These are phyloP conservation scores for Puccinia triticina DNA, from an alignment of 1,284 basidiomycete species.

Conservation along the genomic window DNA sequence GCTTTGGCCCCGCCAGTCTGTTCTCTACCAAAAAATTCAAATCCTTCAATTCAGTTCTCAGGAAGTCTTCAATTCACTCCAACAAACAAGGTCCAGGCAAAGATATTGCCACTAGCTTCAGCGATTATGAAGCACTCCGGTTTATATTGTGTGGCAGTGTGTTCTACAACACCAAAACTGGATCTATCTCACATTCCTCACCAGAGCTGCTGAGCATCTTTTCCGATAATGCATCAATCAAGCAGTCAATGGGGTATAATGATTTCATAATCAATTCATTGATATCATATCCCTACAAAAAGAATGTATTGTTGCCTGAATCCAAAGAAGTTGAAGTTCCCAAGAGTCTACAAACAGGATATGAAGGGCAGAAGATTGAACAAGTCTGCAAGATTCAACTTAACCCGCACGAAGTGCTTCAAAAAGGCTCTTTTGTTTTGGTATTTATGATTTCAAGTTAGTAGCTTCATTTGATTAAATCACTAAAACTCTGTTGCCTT, in stretches of 20 bases:
- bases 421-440: neutral
- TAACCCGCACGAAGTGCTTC: neutral
- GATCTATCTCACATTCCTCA: neutral
- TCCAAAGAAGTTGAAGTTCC: neutral
- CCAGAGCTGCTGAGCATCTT: neutral
- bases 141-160: neutral
- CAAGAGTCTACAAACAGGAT: too few species aligned
- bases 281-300: neutral
- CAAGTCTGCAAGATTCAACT: neutral
- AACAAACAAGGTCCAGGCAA: constrained; percentile 7
- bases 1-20: constrained; percentile 8
- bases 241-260: constrained; percentile 12
- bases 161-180: neutral
- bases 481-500: neutral
- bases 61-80: constrained; percentile 6
- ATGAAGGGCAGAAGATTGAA: neutral
- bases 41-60: constrained; percentile 19
- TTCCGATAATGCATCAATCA: neutral
- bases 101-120: constrained; percentile 18
- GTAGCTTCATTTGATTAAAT: neutral
- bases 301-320: neutral
- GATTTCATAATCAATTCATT: neutral
- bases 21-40: constrained; percentile 18
- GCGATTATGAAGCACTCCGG: neutral
- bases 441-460: neutral